Evolutionary conservation across 1,284 basidiomycete genomes (phyloP).

Genomic region (Ceratobasidium sp.): DNA sequence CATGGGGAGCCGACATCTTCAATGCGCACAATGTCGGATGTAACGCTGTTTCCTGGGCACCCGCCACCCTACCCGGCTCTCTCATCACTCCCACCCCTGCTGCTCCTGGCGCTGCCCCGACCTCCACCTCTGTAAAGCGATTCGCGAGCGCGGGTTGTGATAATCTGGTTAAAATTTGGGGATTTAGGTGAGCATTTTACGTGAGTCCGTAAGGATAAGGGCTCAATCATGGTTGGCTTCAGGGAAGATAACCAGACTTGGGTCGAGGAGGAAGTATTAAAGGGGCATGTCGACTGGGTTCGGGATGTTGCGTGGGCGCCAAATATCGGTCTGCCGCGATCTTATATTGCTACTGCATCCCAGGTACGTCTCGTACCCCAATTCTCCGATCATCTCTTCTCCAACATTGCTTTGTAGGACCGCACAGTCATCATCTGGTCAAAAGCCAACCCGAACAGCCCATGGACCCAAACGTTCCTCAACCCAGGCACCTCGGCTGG

Average conservation of each 20-base stretch:
- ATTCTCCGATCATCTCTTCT: no score
- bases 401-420: constrained; percentile 63
- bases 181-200: constrained; percentile 57
- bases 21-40: constrained; percentile 95
- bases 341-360: constrained; percentile 94
- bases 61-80: constrained; percentile 85
- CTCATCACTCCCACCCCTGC: constrained; percentile 70
- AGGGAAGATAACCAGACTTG: constrained; percentile 79
- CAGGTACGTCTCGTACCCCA: constrained; percentile 62
- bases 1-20: constrained; percentile 95
- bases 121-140: constrained; percentile 64
- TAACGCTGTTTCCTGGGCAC: constrained; percentile 98
- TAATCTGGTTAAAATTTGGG: constrained; percentile 96
- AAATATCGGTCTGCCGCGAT: constrained; percentile 93
- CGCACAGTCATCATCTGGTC: constrained; percentile 96
- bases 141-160: constrained; percentile 97
- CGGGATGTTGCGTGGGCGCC: constrained; percentile 98
- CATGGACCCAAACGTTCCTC: constrained; percentile 87
- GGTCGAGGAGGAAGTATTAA: constrained; percentile 86
- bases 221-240: no score
- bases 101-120: constrained; percentile 43
- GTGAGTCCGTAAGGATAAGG: not conserved
- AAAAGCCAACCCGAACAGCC: constrained; percentile 76
- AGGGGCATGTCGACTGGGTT: constrained; percentile 97
- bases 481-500: constrained; percentile 53